These are phyloP conservation scores for Hymenoscyphus scutula DNA, from an alignment of 2,329 filamentous ascomycete genomes.

Conservation along the genomic window DNA sequence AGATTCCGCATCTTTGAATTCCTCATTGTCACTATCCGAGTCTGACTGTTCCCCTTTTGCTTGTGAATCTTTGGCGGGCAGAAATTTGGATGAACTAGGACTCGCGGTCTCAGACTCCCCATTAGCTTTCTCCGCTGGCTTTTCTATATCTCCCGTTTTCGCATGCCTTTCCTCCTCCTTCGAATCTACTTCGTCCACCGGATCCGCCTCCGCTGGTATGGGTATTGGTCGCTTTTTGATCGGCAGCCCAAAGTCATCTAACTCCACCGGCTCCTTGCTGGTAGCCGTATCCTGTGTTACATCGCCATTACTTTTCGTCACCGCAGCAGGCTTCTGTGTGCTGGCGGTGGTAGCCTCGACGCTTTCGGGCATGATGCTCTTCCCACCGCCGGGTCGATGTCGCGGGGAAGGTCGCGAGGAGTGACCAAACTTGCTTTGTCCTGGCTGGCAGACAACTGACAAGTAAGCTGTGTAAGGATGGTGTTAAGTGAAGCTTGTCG, in stretches of 20 bases:
- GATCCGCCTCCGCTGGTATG: conserved; percentile 22
- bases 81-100: conserved; percentile 6
- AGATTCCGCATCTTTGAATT: conserved; percentile 41
- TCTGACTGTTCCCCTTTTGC: conserved; percentile 25
- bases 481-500: background rate
- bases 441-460: background rate
- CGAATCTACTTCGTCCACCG: conserved; percentile 16
- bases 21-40: conserved; percentile 41
- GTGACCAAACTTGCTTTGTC: background rate
- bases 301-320: conserved; percentile 5
- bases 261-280: conserved; percentile 39
- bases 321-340: conserved; percentile 23
- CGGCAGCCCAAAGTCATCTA: conserved; percentile 72
- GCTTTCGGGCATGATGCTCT: conserved; percentile 34
- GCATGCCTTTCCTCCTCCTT: conserved; percentile 3
- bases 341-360: conserved; percentile 24
- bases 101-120: conserved; percentile 13
- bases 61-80: conserved; percentile 22
- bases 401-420: conserved; percentile 1
- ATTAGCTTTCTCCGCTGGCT: conserved; percentile 13
- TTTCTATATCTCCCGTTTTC: background rate
- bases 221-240: conserved; percentile 50
- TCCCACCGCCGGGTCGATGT: conserved; percentile 21
- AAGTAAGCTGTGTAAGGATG: background rate
- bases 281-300: conserved; percentile 21